Evolutionary conservation across 78 protist species (phyloP), one percentile per base, ranked within the genome.

Genomic region (Pigoraptor vietnamica): DNA sequence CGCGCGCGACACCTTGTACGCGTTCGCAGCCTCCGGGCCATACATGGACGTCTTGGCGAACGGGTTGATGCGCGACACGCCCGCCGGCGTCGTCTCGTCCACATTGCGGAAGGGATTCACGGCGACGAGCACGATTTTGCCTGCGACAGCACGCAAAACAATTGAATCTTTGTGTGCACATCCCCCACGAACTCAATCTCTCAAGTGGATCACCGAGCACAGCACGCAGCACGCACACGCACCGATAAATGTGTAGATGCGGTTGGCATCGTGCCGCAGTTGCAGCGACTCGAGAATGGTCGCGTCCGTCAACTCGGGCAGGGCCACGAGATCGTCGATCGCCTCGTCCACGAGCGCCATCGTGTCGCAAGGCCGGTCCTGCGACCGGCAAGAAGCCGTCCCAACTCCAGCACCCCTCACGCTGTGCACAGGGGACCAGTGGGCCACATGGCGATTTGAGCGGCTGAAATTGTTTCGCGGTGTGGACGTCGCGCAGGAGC

Each of bases 21-120:
- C 2, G 6, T 86, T 79, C 10, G 84, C 84, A 2, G 32, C 21
- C 84, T 79, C 84, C 34, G 84, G 34, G 23, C 84, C 84, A 25
- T 79, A 25, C 84, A 79, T 14, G 34, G 84, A 79, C 34, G 32
- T 14, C 84, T 79, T 79, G 35, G 84, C 84, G n/a, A 79, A 79
- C 35, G 84, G 84, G 84, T 79, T 79, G 84, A 79, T 79, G 67
- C 67, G 67, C 67, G 67, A 48, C 84, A 25, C 21, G 84, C 32
- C 32, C 32, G 21, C 10, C 34, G 86, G 33, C 38, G 93, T n/a
- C 40, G 81, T 29, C 9, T 25, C n/a, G 34, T 14, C 21, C 23
- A 79, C 34, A 14, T 79, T 2, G 38, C 84, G 89, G 95, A 94
- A 97, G 37, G 99, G 99, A 94, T 97, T 97, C 34, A 96, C 93